Base-by-base conservation (phyloP, 768 basidiomycete species). In the Tylopilus rubrobrunneus region DNA sequence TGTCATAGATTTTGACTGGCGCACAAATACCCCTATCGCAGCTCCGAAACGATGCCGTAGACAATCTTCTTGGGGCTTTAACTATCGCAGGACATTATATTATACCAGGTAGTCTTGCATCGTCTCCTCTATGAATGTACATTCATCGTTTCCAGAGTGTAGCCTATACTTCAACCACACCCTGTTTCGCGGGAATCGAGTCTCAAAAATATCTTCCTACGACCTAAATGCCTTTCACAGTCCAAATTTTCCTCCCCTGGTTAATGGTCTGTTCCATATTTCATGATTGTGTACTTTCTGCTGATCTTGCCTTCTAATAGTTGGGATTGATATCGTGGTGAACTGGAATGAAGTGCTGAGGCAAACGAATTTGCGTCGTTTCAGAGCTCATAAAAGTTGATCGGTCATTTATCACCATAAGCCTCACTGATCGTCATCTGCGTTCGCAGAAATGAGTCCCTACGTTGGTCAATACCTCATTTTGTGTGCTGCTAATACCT, bases 1-100 rank as follows among this genome's bases (percentile, higher is more conserved):
- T 36, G 36, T 50, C 49, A 11, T 48, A 92, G 91, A 92, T 96
- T 53, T 61, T 95, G 29, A 96, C 92, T 1, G 95, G 94, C 12
- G 92, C 94, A 0, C 95, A 97, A 73, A 96, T 98, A 34, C 92
- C 95, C 14, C 74, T 94, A 33, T 92, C 89, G 2, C 88, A 93
- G 64, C 74, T 95, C 44, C 81, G 92, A n/a, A 97, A 95, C 61
- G 94, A 98, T 67, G 92, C 93, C 8, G 85, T 93, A 6, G 95
- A 96, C 60, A 98, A 97, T 67, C 73, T 97, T 10, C 83, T 97
- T 67, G 93, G 92, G 8, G 89, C 92, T 4, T 73, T 98, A 33
- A 84, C 87, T 15, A 86, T 96, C 48, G 93, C 94, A 15, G 94
- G 95, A 1, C 86, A 91, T 62, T 95, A 85, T 63, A 88, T 89